Conservation (phyloP, 2,329 filamentous ascomycete species). For the Epichloe coenophiala region DNA sequence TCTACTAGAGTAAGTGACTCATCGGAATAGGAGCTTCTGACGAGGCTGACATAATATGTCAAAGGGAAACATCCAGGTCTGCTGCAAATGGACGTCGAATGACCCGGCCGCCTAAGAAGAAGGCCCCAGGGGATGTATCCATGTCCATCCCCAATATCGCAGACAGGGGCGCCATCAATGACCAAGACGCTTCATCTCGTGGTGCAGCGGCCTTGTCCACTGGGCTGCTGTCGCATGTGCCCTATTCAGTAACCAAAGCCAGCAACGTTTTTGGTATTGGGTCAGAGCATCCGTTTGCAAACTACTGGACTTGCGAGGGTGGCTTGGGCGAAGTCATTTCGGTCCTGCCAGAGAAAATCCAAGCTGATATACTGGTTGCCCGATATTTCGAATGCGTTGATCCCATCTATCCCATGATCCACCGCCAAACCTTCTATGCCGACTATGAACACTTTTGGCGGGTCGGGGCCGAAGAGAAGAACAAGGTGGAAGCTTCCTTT, state of each 20-base stretch:
- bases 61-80: constrained; percentile 43
- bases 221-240: constrained; percentile 57
- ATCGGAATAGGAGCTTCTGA: constrained; percentile 1
- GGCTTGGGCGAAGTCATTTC: constrained; percentile 62
- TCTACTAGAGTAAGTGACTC: constrained; percentile 53
- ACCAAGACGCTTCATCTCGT: constrained; percentile 30
- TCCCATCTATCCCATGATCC: constrained; percentile 69
- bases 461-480: constrained; percentile 41
- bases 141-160: constrained; percentile 40
- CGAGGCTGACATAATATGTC: background rate
- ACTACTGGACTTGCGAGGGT: constrained; percentile 73
- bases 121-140: constrained; percentile 24
- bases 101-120: constrained; percentile 45
- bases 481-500: constrained; percentile 50
- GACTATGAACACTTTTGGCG: constrained; percentile 73
- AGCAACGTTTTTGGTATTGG: constrained; percentile 74
- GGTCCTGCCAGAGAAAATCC: constrained; percentile 61
- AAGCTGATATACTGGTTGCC: constrained; percentile 55
- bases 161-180: constrained; percentile 35
- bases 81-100: constrained; percentile 40
- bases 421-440: constrained; percentile 60
- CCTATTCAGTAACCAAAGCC: constrained; percentile 55
- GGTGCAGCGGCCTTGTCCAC: constrained; percentile 42
- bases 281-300: constrained; percentile 65
- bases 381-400: constrained; percentile 61